phyloP scores from a whole-genome alignment of 1,284 basidiomycete species.

The Blastosporella zonata region DNA sequence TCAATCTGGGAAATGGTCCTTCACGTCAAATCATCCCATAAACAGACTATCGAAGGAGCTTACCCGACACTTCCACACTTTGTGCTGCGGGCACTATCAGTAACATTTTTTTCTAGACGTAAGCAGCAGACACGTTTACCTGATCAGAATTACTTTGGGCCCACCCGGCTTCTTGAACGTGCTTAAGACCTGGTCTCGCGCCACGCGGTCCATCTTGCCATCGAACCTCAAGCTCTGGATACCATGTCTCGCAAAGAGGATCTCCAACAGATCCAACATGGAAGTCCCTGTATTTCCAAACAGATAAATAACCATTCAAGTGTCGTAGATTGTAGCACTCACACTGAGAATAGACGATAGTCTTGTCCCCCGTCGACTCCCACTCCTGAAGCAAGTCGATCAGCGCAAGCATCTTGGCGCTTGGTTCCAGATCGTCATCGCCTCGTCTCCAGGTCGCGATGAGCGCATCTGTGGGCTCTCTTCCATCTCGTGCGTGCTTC shows the following conservation, averaged over 20 bases:
- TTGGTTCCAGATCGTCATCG: constrained; percentile 59
- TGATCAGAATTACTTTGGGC: constrained; percentile 62
- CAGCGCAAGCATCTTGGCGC: constrained; percentile 66
- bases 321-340: constrained; percentile 19
- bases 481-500: constrained; percentile 15
- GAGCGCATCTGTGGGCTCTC: constrained; percentile 36
- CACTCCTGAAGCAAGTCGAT: constrained; percentile 53
- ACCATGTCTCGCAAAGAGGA: constrained; percentile 52
- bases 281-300: constrained; percentile 54
- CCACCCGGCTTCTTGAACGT: constrained; percentile 52
- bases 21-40: background rate
- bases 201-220: constrained; percentile 55
- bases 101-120: background rate
- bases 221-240: constrained; percentile 62
- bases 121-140: constrained; percentile 34
- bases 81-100: constrained; percentile 37
- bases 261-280: constrained; percentile 65
- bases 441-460: constrained; percentile 51
- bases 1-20: constrained; percentile 35
- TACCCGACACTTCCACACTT: constrained; percentile 68
- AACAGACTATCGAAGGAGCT: constrained; percentile 7
- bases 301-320: background rate
- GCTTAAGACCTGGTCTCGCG: constrained; percentile 47
- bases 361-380: constrained; percentile 63
- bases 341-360: constrained; percentile 71